Percentiles rank a stretch among this genome's conserved stretches.
These are phyloP conservation scores for Apiospora arundinis DNA, from an alignment of 2,329 filamentous ascomycete genomes.

Conservation along the genomic window DNA sequence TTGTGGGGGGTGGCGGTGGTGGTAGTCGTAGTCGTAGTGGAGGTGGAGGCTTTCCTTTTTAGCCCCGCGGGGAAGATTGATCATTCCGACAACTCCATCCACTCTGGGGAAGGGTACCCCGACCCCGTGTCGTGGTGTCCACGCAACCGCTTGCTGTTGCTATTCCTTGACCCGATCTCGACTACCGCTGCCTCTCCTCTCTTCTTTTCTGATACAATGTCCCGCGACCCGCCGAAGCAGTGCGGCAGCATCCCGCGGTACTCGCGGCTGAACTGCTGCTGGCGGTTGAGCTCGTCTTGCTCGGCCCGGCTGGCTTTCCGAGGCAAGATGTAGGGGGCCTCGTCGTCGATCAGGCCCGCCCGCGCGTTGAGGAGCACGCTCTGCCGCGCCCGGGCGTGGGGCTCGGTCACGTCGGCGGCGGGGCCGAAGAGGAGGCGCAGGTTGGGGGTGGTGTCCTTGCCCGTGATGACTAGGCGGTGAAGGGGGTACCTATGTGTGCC, in stretches of 20 bases:
- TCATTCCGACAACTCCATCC: slow-evolving; percentile 8
- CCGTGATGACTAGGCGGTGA: not conserved
- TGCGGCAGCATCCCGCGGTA: slow-evolving; percentile 9
- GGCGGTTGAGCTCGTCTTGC: not conserved
- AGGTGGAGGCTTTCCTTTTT: too few species aligned
- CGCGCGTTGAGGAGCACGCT: not conserved
- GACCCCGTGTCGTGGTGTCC: slow-evolving; percentile 5
- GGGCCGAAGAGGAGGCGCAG: slow-evolving; percentile 8
- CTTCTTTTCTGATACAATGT: not conserved
- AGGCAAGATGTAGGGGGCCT: not conserved
- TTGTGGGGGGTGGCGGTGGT: too few species aligned
- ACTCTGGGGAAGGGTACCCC: slow-evolving; percentile 11
- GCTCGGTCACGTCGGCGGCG: not conserved
- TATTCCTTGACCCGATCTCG: too few species aligned
- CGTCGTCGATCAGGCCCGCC: not conserved
- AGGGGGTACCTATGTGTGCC: not conserved
- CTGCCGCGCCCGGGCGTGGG: slow-evolving; percentile 7
- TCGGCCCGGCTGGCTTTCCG: slow-evolving; percentile 1
- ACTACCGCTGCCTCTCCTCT: too few species aligned
- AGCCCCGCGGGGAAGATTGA: not conserved
- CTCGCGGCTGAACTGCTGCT: slow-evolving; percentile 2
- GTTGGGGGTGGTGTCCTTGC: not conserved
- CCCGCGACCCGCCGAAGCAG: slow-evolving; percentile 4
- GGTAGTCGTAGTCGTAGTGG: too few species aligned
- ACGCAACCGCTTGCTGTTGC: not conserved